These are phyloP conservation scores for Cutaneotrichosporon curvatum DNA, from an alignment of 1,284 basidiomycete species.

Conservation along the genomic window DNA sequence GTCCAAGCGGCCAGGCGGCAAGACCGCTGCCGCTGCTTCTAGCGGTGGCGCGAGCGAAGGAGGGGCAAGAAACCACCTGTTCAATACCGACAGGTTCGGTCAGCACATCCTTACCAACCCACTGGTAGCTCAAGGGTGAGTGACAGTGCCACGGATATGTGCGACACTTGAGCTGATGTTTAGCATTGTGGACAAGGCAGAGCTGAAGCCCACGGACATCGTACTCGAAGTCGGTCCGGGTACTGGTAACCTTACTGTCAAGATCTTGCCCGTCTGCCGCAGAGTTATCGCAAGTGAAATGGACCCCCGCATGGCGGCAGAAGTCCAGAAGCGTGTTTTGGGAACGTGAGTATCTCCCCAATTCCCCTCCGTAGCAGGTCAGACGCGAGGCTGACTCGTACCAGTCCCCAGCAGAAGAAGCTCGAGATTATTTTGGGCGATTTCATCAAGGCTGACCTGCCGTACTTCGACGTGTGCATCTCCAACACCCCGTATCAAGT, in stretches of 20 bases:
- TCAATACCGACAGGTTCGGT: conserved; percentile 89
- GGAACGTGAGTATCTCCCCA: conserved; percentile 94
- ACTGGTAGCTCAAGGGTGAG: conserved; percentile 76
- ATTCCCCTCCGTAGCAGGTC: neutral
- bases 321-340: conserved; percentile 93
- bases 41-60: conserved; percentile 45
- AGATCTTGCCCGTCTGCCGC: conserved; percentile 89
- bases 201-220: conserved; percentile 86
- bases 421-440: conserved; percentile 92
- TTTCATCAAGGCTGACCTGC: conserved; percentile 92
- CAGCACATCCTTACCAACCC: conserved; percentile 98
- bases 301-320: conserved; percentile 98
- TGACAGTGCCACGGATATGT: conserved; percentile 14
- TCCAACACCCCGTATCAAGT: conserved; percentile 96
- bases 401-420: conserved; percentile 86
- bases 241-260: conserved; percentile 92
- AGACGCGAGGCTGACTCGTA: neutral
- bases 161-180: neutral
- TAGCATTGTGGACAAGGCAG: conserved; percentile 83
- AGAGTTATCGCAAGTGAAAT: conserved; percentile 92
- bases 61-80: conserved; percentile 64
- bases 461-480: conserved; percentile 98
- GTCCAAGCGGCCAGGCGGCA: conserved; percentile 26
- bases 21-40: conserved; percentile 26
- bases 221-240: conserved; percentile 98